Evolutionary conservation across 2,329 filamentous ascomycete species (phyloP).

Genomic region (Colletotrichum sp.): DNA sequence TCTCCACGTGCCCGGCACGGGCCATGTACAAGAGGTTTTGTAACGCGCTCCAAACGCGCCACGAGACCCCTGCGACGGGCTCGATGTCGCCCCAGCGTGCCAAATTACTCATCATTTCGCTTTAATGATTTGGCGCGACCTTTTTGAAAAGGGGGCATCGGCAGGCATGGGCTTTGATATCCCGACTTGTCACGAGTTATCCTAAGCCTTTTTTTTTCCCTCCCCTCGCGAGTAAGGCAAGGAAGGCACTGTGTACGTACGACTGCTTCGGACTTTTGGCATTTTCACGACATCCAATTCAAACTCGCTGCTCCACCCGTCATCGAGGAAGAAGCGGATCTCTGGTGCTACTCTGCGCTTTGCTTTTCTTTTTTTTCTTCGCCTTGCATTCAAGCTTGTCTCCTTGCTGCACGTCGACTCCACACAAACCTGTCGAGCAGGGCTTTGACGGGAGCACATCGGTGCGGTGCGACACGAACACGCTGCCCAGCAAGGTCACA

Average conservation of each 20-base stretch:
- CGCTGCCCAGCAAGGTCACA: neutral
- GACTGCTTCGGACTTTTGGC: neutral
- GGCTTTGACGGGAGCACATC: neutral
- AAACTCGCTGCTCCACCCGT: neutral
- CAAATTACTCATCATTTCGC: conserved; percentile 12
- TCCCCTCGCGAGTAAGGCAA: neutral
- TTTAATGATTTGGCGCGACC: conserved; percentile 1
- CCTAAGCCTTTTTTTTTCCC: neutral
- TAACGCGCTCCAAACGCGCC: neutral
- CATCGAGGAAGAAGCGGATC: neutral
- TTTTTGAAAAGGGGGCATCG: neutral
- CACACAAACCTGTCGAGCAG: neutral
- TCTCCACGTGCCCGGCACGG: neutral
- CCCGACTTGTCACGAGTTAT: neutral
- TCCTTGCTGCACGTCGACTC: neutral
- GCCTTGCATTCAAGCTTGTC: neutral
- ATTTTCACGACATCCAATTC: neutral
- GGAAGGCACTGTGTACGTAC: neutral
- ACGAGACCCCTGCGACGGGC: neutral
- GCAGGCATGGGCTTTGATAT: neutral
- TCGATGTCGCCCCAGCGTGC: neutral
- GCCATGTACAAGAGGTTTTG: neutral
- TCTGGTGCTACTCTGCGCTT: neutral
- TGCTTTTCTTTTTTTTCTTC: neutral
- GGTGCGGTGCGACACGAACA: neutral